Conservation (phyloP, 2,329 filamentous ascomycete species). For the Arthrobotrys musiformis region DNA sequence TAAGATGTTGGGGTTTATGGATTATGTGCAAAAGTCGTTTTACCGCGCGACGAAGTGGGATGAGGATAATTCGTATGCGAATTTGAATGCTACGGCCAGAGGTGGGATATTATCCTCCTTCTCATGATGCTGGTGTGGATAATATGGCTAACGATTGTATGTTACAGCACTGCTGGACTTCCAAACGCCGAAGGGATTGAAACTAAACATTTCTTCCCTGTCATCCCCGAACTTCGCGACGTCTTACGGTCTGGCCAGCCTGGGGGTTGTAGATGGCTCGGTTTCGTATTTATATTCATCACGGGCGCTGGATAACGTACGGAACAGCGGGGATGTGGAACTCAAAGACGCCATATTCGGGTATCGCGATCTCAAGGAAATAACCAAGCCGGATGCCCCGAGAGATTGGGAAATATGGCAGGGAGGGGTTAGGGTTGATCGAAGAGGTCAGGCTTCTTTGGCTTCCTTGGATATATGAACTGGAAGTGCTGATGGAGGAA, state of each 20-base stretch:
- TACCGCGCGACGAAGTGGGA: slow-evolving; percentile 88
- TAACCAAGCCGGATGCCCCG: slow-evolving; percentile 67
- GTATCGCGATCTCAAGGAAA: slow-evolving; percentile 80
- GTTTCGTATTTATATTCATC: slow-evolving; percentile 96
- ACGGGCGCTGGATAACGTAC: slow-evolving; percentile 74
- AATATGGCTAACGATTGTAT: slow-evolving; percentile 19
- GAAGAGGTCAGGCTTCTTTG: slow-evolving; percentile 63
- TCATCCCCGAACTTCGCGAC: slow-evolving; percentile 93
- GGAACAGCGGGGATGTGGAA: slow-evolving; percentile 78
- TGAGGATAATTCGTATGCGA: slow-evolving; percentile 88
- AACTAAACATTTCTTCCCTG: slow-evolving; percentile 88
- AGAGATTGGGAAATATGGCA: slow-evolving; percentile 70
- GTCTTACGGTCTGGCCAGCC: slow-evolving; percentile 87
- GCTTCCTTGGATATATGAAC: background rate
- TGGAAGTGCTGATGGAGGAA: slow-evolving; percentile 41
- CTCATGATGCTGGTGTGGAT: background rate
- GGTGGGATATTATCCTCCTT: slow-evolving; percentile 66
- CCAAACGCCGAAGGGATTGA: slow-evolving; percentile 81
- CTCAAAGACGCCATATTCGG: slow-evolving; percentile 81
- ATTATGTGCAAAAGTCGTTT: slow-evolving; percentile 92
- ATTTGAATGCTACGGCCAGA: slow-evolving; percentile 83
- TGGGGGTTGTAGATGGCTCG: slow-evolving; percentile 94
- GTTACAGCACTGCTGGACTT: slow-evolving; percentile 83
- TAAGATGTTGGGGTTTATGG: slow-evolving; percentile 94
- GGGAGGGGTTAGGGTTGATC: slow-evolving; percentile 66